Evolutionary conservation across 2,329 filamentous ascomycete species (phyloP), one percentile per base, ranked within the genome.

Genomic region (Cercospora brassicicola): DNA sequence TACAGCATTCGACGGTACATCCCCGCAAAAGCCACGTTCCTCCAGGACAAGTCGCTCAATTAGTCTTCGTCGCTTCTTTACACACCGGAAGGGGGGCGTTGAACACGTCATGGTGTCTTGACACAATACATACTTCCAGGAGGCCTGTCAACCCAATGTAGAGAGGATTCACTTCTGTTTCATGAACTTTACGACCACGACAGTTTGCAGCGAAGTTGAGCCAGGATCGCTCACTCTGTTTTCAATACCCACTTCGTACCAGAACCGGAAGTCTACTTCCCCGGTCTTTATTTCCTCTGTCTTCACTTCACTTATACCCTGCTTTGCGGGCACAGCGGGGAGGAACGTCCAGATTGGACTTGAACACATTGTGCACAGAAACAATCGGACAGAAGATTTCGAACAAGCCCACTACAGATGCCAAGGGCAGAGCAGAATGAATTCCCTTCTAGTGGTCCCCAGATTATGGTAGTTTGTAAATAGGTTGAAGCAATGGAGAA

Each of bases 41-140:
- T 65, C 67, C 9, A 71, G 69, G 42, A 51, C 67, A 33, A 69
- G 65, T 9, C 59, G 69, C 18, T 68, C 70, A 15, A 31, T 67
- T 18, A 72, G 69, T 53, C 36, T 72, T 36, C 53, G 65, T 10
- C 65, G 68, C 1, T 63, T 71, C 66, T 72, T 69, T 30, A 55
- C 39, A 8, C 39, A 66, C 45, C 65, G 66, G 8, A 72, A 69
- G 36, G 56, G 33, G 4, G 63, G 65, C 20, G 65, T 64, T 20
- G 57, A 59, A 36, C 66, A 63, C 36, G 18, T 71, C 7, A 51
- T 66, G 36, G 65, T 67, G n/a, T 62, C 66, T 20, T 67, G 56
- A 67, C 36, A 53, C 18, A 20, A 20, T 11, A 51, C 11, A 13
- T 26, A 11, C 9, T 23, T 51, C 20, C 45, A 51, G 18, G 45